Base-by-base conservation (phyloP, 176 grass and related monocot species). In the Carex scoparia region DNA sequence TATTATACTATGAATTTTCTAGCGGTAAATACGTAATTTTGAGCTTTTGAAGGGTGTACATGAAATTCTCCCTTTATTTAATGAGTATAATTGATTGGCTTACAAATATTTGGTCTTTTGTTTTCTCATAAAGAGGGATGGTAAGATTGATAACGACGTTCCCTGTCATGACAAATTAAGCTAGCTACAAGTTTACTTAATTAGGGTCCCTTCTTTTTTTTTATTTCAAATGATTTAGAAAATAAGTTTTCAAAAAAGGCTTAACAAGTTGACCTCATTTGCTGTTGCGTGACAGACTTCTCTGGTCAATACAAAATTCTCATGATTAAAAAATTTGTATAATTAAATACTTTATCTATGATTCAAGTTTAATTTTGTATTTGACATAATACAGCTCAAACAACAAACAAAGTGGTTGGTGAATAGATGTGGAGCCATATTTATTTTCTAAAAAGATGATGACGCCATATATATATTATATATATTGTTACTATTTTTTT, bases 61-160 rank as follows among this genome's bases (percentile, higher is more conserved):
- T 51, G 48, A 51, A 11, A 51, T 11, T 51, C 9, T 10, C 10
- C 9, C 48, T 46, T 46, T 46, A 46, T 46, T 46, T 46, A 46
- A 46, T 46, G 7, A 51, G 10, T 51, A 51, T 18, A 40, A 40
- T 56, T 77, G 27, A 77, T 77, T 77, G 73, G 10, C 1, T 77
- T 30, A 16, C 70, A 31, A 76, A 77, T 77, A 77, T 77, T 77
- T 11, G 28, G 28, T 27, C 10, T 78, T 78, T 57, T 78, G 74
- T 57, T 78, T 78, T 57, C 13, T 78, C 57, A 51, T 31, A 35
- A 35, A 78, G 74, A n/a, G 19, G 0, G 0, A 30, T 28, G 12
- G 12, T 57, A 63, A 10, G 61, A 19, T 63, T 63, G 27, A 28
- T 33, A 10, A 31, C 7, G 49, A 32, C 48, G 12, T 77, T 54